Base-by-base conservation (phyloP, 2,329 filamentous ascomycete genomes). In the Colletotrichum camelliae region DNA sequence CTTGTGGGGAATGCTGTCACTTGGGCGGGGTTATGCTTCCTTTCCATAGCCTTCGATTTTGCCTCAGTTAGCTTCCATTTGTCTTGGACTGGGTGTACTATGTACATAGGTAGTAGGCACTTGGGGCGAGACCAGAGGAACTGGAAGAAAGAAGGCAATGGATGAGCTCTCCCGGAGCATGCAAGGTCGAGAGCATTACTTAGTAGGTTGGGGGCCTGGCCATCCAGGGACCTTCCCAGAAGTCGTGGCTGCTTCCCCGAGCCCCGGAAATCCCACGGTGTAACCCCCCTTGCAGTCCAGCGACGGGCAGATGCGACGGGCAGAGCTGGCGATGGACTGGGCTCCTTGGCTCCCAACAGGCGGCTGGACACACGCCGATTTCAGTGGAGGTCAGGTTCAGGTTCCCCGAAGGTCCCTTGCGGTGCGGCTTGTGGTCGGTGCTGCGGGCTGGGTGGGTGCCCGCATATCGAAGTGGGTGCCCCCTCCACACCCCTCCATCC, bases 401-500 rank as follows among this genome's bases (percentile, higher is more conserved):
- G 27, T 60, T n/a, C 57, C 57, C 27, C 16, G 29, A 60, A 60
- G 57, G 29, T 31, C 57, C 57, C 27, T 33, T n/a, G 27, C 58
- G 31, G 31, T 16, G 21, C 58, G 31, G 31, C n/a, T 52, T 52
- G 43, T 58, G 55, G 55, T 31, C 21, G 24, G 24, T 58, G 55
- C 24, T 31, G 55, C 58, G 58, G 58, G 58, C 31, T 62, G 58
- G 58, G 33, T 52, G 43, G 65, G n/a, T 57, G 65, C 65, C 65
- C 65, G 43, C 67, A 43, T 69, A n/a, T 31, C 35, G 12, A 29
- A 31, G 67, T 62, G 67, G 67, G 62, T 68, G 35, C 64, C 64
- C 61, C 48, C 72, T 73, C 70, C 57, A 57, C 48, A 43, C 16
- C 60, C 72, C 67, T 65, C 72, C 71, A 73, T 73, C 66, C 67